A percentile compares a stretch with the other conserved stretches of the same genome.
Evolutionary conservation across 1,284 basidiomycete species (phyloP).

Genomic region (Ganoderma meredithae): DNA sequence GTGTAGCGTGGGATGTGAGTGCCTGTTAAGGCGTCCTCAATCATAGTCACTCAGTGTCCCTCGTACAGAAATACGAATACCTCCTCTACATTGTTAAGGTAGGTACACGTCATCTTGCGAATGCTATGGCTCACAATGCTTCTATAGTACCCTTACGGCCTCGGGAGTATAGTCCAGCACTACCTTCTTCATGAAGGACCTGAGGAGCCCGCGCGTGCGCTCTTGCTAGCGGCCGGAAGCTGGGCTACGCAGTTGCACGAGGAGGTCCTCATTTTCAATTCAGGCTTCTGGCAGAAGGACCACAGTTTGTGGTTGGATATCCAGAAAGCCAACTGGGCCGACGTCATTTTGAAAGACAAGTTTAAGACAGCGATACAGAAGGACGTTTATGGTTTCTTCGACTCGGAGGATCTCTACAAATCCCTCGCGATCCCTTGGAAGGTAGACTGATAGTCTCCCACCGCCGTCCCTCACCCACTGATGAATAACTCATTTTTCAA

Average conservation of each 20-base stretch:
- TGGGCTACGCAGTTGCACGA: constrained; percentile 63
- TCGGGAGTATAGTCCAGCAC: constrained; percentile 45
- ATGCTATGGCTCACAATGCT: neutral
- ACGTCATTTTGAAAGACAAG: constrained; percentile 76
- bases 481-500: constrained; percentile 37
- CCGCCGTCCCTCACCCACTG: neutral
- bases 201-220: constrained; percentile 56
- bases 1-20: constrained; percentile 65
- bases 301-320: constrained; percentile 69
- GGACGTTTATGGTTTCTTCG: constrained; percentile 82
- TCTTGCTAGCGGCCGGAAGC: constrained; percentile 61
- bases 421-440: constrained; percentile 84
- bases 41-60: neutral
- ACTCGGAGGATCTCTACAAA: constrained; percentile 74
- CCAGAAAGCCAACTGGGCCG: constrained; percentile 77
- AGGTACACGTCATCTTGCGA: constrained; percentile 2
- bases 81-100: constrained; percentile 56
- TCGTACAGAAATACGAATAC: constrained; percentile 52
- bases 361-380: constrained; percentile 74
- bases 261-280: constrained; percentile 81
- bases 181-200: constrained; percentile 70
- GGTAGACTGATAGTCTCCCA: constrained; percentile 44
- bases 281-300: constrained; percentile 72
- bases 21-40: neutral
- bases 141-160: constrained; percentile 54